Evolutionary conservation across 805 yeast species (phyloP).

Genomic region (Candida mattraensis): DNA sequence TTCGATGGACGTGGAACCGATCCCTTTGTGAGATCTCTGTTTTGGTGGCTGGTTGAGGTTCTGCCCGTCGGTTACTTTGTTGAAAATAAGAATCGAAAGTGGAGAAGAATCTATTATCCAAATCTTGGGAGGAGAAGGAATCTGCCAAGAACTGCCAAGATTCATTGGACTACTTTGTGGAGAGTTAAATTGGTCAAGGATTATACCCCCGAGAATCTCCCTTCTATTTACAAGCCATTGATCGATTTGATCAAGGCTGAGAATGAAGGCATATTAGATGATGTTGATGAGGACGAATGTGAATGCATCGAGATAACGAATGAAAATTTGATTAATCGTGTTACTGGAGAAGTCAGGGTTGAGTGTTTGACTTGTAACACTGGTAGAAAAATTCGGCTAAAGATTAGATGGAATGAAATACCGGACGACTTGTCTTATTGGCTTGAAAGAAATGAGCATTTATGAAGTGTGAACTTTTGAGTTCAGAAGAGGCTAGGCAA

Average conservation of each 20-base stretch:
- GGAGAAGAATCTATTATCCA: conserved; percentile 52
- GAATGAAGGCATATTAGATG: conserved; percentile 1
- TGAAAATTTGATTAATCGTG: conserved; percentile 20
- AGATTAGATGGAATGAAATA: conserved; percentile 32
- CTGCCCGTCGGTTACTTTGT: conserved; percentile 57
- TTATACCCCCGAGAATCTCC: conserved; percentile 47
- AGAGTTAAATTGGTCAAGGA: conserved; percentile 46
- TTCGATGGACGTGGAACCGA: conserved; percentile 42
- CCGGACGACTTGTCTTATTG: conserved; percentile 36
- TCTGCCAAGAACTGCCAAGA: conserved; percentile 42
- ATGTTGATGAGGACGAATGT: conserved; percentile 6
- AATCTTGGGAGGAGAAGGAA: conserved; percentile 55
- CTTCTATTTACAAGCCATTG: conserved; percentile 31
- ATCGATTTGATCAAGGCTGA: conserved; percentile 12
- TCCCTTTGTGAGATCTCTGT: conserved; percentile 26
- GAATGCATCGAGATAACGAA: conserved; percentile 15
- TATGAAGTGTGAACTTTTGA: conserved; percentile 6
- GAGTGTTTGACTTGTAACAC: conserved; percentile 7
- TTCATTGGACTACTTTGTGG: conserved; percentile 70
- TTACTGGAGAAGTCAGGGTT: conserved; percentile 20
- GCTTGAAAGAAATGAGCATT: conserved; percentile 15
- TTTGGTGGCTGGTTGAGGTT: conserved; percentile 65
- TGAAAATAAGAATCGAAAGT: conserved; percentile 47
- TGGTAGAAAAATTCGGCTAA: conserved; percentile 15
- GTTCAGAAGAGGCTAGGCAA: too few relatives aligned